These are phyloP conservation scores for Russula olivacea DNA, from an alignment of 768 basidiomycete species.

Conservation along the genomic window DNA sequence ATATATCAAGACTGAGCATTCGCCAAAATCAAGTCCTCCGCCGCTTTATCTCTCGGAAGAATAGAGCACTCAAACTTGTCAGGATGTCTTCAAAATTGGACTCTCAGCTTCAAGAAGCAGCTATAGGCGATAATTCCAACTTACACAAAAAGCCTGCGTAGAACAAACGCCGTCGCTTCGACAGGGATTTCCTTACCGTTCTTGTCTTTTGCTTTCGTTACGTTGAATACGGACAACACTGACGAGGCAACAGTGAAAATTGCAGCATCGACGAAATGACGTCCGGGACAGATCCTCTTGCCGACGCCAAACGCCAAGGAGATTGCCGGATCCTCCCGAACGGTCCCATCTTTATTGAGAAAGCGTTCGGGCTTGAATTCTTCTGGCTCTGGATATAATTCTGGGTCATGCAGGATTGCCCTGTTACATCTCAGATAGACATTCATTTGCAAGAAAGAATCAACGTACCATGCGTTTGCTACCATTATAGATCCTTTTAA, in stretches of 20 bases:
- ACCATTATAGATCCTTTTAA: conserved; percentile 8
- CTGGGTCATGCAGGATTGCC: conserved; percentile 39
- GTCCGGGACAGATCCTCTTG: conserved; percentile 24
- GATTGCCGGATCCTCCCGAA: conserved; percentile 8
- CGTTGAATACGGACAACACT: neutral
- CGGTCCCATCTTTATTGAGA: conserved; percentile 13
- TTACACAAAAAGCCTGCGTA: no score
- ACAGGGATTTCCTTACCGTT: neutral
- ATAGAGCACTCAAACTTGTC: no score
- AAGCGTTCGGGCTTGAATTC: conserved; percentile 46
- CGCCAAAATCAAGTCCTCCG: no score
- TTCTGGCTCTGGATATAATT: conserved; percentile 24
- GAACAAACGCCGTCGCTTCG: no score
- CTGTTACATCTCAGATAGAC: conserved; percentile 2
- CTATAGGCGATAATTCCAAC: no score
- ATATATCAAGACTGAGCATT: no score
- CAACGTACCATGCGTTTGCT: conserved; percentile 12
- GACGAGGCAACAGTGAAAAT: neutral
- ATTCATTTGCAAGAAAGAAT: neutral
- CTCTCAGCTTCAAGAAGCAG: no score
- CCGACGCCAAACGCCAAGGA: conserved; percentile 22
- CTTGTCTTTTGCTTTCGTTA: conserved; percentile 14
- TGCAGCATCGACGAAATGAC: neutral
- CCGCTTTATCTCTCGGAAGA: no score
- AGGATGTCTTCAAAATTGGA: no score